Conservation (phyloP, 495 filamentous ascomycete genomes). For the Choiromyces venosus region DNA sequence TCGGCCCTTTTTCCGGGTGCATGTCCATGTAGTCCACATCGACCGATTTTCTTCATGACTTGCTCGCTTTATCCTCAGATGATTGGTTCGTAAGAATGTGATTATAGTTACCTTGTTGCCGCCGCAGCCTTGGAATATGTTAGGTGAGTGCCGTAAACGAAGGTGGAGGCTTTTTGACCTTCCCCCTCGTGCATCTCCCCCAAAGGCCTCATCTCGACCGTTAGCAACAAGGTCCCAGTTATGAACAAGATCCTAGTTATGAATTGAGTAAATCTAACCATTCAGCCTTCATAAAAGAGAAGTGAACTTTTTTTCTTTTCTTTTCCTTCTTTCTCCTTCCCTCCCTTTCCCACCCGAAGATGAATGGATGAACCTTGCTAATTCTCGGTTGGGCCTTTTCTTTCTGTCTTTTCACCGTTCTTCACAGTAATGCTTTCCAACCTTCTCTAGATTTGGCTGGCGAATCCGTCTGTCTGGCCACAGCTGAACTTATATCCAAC, state of each 20-base stretch:
- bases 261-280: slow-evolving; percentile 23
- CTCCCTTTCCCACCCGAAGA: neutral
- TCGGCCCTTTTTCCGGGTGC: slow-evolving; percentile 32
- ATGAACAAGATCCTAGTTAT: too few species aligned
- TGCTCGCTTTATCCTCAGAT: slow-evolving; percentile 17
- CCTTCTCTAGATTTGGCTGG: neutral
- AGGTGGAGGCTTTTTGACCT: neutral
- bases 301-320: neutral
- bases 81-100: slow-evolving; percentile 31
- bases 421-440: neutral
- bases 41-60: slow-evolving; percentile 21
- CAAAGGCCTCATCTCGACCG: slow-evolving; percentile 25
- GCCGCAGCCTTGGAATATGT: slow-evolving; percentile 33
- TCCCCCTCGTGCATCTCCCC: slow-evolving; percentile 20
- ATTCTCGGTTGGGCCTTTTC: neutral
- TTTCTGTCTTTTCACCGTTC: neutral
- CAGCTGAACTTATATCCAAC: neutral
- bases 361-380: neutral
- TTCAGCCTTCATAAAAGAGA: slow-evolving; percentile 12
- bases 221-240: slow-evolving; percentile 25
- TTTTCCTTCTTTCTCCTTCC: neutral
- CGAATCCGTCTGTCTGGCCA: neutral
- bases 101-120: slow-evolving; percentile 26
- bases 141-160: slow-evolving; percentile 23
- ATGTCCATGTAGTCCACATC: slow-evolving; percentile 20